phyloP scores from a whole-genome alignment of 148 eudicot genomes.

The Fallopia convolvulus region DNA sequence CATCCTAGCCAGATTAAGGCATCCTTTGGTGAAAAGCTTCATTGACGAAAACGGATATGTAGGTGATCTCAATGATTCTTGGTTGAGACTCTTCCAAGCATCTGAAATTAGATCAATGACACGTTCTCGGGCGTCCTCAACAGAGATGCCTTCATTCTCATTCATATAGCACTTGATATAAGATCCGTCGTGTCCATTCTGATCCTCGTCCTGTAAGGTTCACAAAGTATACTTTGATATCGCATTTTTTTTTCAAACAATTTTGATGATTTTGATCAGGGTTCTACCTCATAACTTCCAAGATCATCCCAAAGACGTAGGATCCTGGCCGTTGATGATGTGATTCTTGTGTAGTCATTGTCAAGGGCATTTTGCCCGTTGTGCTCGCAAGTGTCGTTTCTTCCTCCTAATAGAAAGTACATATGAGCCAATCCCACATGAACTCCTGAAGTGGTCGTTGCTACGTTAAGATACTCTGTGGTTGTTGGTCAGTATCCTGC shows the following conservation, averaged over 20 bases:
- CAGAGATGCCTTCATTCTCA: constrained; percentile 26
- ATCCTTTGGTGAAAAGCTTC: constrained; percentile 16
- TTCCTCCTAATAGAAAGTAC: constrained; percentile 47
- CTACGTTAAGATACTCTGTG: constrained; percentile 48
- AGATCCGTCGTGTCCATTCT: constrained; percentile 53
- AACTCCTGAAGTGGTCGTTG: constrained; percentile 39
- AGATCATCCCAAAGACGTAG: constrained; percentile 60
- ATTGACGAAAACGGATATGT: constrained; percentile 13
- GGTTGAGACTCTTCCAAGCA: constrained; percentile 45
- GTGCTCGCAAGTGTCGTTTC: neutral
- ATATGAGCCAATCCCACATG: constrained; percentile 29
- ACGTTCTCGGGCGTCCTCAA: constrained; percentile 24
- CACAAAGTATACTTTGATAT: neutral
- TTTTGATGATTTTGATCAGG: neutral
- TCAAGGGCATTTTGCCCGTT: neutral
- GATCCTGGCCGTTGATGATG: constrained; percentile 38
- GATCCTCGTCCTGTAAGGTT: constrained; percentile 37
- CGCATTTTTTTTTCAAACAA: neutral
- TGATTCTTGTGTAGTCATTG: constrained; percentile 19
- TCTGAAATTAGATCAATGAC: constrained; percentile 31
- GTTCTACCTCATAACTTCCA: constrained; percentile 3
- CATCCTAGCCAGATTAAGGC: constrained; percentile 36
- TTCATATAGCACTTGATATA: constrained; percentile 43
- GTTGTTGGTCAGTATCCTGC: constrained; percentile 32
- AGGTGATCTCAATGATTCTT: constrained; percentile 19